These are phyloP conservation scores for Cryptococcus amylolentus DNA, from an alignment of 1,284 basidiomycete species.

Conservation along the genomic window DNA sequence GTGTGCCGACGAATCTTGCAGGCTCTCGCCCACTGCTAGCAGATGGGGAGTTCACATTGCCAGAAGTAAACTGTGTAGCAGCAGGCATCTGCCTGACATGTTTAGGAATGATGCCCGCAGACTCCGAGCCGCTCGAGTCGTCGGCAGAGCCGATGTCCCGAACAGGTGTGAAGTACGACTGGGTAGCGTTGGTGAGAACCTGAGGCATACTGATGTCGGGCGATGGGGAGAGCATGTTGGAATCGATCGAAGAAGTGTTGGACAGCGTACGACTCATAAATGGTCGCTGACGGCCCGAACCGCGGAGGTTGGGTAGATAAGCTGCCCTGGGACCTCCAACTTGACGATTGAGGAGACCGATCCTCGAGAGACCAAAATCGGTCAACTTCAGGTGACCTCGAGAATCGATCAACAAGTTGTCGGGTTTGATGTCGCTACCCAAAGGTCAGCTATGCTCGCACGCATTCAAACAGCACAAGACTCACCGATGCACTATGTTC, in stretches of 20 bases:
- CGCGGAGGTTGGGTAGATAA: conserved; percentile 43
- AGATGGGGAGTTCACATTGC: conserved; percentile 59
- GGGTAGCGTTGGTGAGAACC: conserved; percentile 54
- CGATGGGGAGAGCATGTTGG: conserved; percentile 39
- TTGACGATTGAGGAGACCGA: conserved; percentile 94
- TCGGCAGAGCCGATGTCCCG: conserved; percentile 54
- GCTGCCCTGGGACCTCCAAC: conserved; percentile 67
- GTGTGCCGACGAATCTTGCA: conserved; percentile 92
- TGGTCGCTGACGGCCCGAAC: conserved; percentile 25
- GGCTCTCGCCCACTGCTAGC: conserved; percentile 55
- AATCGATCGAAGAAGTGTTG: conserved; percentile 64
- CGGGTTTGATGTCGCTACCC: conserved; percentile 89
- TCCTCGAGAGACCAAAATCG: conserved; percentile 95
- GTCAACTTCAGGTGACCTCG: conserved; percentile 95
- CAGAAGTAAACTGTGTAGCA: conserved; percentile 55
- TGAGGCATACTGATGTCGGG: conserved; percentile 49
- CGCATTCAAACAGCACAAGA: conserved; percentile 9
- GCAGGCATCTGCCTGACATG: conserved; percentile 60
- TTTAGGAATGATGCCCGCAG: conserved; percentile 69
- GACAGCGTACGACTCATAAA: conserved; percentile 59
- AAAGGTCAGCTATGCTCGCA: conserved; percentile 4
- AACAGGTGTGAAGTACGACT: conserved; percentile 68
- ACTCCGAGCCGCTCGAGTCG: conserved; percentile 84
- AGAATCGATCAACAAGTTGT: conserved; percentile 94
- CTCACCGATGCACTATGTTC: conserved; percentile 94